Evolutionary conservation across 2,329 filamentous ascomycete genomes (phyloP), one percentile per base, ranked within the genome.

Genomic region (Colletotrichum somersetense): DNA sequence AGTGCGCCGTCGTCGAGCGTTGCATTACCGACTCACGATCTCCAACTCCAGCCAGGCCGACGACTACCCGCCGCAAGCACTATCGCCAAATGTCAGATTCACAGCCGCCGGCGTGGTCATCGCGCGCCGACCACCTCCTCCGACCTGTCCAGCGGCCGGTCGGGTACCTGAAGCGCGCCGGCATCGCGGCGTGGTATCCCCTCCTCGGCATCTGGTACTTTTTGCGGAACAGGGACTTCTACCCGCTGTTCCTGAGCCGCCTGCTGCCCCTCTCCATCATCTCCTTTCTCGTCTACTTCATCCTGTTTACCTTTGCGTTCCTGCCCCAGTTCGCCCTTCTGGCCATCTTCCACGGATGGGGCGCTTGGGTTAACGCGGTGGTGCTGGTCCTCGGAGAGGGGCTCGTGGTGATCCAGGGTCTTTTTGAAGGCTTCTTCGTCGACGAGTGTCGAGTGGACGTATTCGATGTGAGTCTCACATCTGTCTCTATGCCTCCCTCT

Each of bases 261-360:
- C 85, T 99, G 3, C 82, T 98, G 0, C 95, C 96, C 0, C 87
- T 97, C 38, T 89, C 93, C 3, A 84, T 98, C 18, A 91, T 98
- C 16, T 97, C 95, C 0, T 84, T 92, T 18, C 89, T 96, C 66
- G 92, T 98, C 18, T 93, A 97, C 74, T 84, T 91, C n/a, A 85
- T 97, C 26, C 89, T 98, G 26, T 98, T 98, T 81, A 86, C 94
- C 16, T 97, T 96, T 81, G 87, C 94, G 0, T 98, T 97, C 76
- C 83, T 98, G 3, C 96, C 96, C 0, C 94, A 98, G 79, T 94
- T 94, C 67, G 93, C 93, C 1, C 93, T 99, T 77, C 88, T 99
- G 30, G 91, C 93, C 20, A 89, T 98, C 75, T 98, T 98, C 80
- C 95, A 98, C 77, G 93, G 93, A 30, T 88, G 90, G 71, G 91